A percentile compares a stretch with the other conserved stretches of the same genome.
phyloP scores from a whole-genome alignment of 306 rosid species.

The Medicago arabica region DNA sequence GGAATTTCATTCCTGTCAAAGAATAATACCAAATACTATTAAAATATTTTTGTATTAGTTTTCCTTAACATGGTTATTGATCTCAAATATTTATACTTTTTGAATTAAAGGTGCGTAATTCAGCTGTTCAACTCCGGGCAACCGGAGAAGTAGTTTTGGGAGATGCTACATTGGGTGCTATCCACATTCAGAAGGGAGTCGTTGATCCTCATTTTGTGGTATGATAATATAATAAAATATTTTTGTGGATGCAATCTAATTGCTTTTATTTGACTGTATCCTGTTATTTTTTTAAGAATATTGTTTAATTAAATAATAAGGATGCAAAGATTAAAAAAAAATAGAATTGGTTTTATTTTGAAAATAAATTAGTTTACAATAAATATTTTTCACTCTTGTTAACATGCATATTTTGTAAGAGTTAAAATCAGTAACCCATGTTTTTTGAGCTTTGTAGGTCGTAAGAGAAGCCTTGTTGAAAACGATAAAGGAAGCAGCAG shows the following conservation, averaged over 20 bases:
- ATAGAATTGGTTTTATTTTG: background rate
- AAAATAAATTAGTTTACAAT: background rate
- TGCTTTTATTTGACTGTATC: background rate
- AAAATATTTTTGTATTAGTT: too few species aligned
- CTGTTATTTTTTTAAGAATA: too few species aligned
- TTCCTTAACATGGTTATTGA: too few species aligned
- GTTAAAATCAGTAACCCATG: background rate
- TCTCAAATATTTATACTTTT: background rate
- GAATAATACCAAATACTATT: too few species aligned
- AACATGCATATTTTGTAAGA: background rate
- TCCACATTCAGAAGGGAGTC: slow-evolving; percentile 33
- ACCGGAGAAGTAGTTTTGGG: slow-evolving; percentile 6
- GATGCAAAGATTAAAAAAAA: background rate
- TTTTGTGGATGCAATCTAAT: background rate
- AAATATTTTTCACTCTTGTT: background rate
- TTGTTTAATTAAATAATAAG: too few species aligned
- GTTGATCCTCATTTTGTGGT: slow-evolving; percentile 41
- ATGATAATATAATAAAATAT: background rate
- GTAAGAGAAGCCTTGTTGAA: slow-evolving; percentile 40
- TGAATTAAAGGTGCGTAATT: slow-evolving; percentile 10
- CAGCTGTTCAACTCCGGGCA: slow-evolving; percentile 39
- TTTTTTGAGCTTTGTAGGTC: slow-evolving; percentile 18
- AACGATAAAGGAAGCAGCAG: slow-evolving; percentile 1
- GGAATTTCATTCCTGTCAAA: too few species aligned
- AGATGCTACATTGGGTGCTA: slow-evolving; percentile 15